Evolutionary conservation across 805 yeast species (phyloP), one percentile per base, ranked within the genome.

Genomic region (Yarrowia sp.): DNA sequence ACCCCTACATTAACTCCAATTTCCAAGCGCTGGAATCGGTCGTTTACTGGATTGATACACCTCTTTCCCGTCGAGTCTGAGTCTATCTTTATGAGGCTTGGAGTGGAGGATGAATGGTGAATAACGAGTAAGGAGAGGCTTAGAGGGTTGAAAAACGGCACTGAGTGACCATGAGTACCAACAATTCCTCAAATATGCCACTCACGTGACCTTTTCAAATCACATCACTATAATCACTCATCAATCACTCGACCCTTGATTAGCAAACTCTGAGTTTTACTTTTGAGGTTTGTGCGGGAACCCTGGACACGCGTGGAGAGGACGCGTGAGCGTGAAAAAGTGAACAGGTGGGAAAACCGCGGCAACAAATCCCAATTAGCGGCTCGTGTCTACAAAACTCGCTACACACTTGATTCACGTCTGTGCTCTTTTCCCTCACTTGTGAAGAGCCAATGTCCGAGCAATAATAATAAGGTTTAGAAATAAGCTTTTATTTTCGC

Each of bases 221-320:
- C 38, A 4, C 30, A 36, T 14, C 34, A 43, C 43, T n/a, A 52
- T 20, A 43, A 50, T n/a, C 19, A 10, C n/a, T 24, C 30, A 24
- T 7, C n/a, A n/a, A 33, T 14, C 30, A 17, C 13, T 43, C 43
- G 58, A 24, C 58, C 56, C 58, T 52, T 52, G 58, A 52, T 52
- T 38, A 36, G 43, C 58, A 52, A 52, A 52, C 58, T 52, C 58
- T 52, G 58, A 52, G 43, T 52, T 52, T 52, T 38, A 12, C 14
- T 50, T 47, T 50, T 33, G 58, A 36, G 58, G 58, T 38, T 52
- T 52, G 58, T 52, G 43, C 58, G 58, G 43, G 56, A 49, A 14
- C 52, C 38, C 42, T 17, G 56, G 40, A 19, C 19, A 49, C 55
- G 56, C 56, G 56, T 36, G n/a, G n/a, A n/a, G n/a, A 33, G 17